Base-by-base conservation (phyloP, 1,139 yeast species). In the Scheffersomyces illinoinensis region DNA sequence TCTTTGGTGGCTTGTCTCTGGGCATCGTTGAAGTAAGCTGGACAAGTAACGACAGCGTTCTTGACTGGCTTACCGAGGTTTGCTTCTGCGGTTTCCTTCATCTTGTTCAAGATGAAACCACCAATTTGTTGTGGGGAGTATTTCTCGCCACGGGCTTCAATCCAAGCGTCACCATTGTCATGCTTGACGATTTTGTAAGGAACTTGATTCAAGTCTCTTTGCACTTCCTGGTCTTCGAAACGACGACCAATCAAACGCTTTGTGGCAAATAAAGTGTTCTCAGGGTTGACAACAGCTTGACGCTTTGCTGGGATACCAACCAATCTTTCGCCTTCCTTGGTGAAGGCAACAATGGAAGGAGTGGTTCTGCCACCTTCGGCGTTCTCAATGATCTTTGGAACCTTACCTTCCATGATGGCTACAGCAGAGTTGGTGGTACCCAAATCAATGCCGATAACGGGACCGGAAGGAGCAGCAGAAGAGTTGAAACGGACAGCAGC, bases 401-500 rank as follows among this genome's bases (percentile, higher is more conserved):
- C 81, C 81, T 92, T 91, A 76, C 99, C 99, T 80, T 92, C 97
- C 97, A 95, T 93, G 66, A 95, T 83, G 63, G 99, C 99, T 66
- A 95, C 99, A 61, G 99, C 98, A 59, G 99, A 95, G 87, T 95
- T 95, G 79, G 98, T 95, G 78, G 98, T 95, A 83, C 99, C 99
- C 77, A 95, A 86, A 83, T 95, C 99, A 75, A 95, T 93, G 85
- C 99, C 99, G 73, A 95, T 93, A 62, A 95, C 98, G 71, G 93
- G 85, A 59, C 93, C 93, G 69, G 81, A 81, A 69, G 75, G 89
- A 76, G 77, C 79, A 66, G 67, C 71, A 59, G 83, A 79, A 57
- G 85, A 78, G 75, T 84, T 83, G 77, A 78, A 78, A 83, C 89
- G 87, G 55, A 61, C 58, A 68, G 80, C 76, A 64, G 78, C 74